These are phyloP conservation scores for Withania somnifera DNA, from an alignment of 305 asterid genomes.

Conservation along the genomic window DNA sequence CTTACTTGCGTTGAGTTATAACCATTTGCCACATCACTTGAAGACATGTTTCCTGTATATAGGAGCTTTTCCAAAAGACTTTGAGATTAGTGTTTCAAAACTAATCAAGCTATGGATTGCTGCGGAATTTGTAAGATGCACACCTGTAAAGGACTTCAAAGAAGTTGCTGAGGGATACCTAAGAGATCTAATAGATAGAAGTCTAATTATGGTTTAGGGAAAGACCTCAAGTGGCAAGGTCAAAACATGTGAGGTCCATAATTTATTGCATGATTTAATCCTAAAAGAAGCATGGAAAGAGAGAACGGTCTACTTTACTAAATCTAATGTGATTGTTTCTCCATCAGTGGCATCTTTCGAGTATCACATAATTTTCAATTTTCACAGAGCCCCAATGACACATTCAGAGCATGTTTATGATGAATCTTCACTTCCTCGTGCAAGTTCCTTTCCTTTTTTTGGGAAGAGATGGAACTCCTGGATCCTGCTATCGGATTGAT, in stretches of 20 bases:
- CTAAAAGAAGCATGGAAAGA: not conserved
- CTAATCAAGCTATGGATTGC: constrained; percentile 5
- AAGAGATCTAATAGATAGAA: constrained; percentile 1
- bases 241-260: not conserved
- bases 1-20: not conserved
- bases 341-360: not conserved
- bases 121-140: not conserved
- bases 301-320: not conserved
- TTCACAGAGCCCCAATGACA: not conserved
- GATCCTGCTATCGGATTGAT: too few species aligned
- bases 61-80: not conserved
- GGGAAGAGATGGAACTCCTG: too few species aligned
- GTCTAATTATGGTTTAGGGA: not conserved
- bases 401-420: not conserved
- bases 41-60: constrained; percentile 1
- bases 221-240: not conserved
- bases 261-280: not conserved
- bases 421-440: not conserved
- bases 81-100: not conserved
- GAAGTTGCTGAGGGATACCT: not conserved
- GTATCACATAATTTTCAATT: not conserved
- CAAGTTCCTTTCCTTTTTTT: too few species aligned
- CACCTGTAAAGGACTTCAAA: not conserved
- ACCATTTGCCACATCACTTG: constrained; percentile 5
- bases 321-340: not conserved